Conservation (phyloP, 805 yeast genomes). For the Candida tallmaniae region DNA sequence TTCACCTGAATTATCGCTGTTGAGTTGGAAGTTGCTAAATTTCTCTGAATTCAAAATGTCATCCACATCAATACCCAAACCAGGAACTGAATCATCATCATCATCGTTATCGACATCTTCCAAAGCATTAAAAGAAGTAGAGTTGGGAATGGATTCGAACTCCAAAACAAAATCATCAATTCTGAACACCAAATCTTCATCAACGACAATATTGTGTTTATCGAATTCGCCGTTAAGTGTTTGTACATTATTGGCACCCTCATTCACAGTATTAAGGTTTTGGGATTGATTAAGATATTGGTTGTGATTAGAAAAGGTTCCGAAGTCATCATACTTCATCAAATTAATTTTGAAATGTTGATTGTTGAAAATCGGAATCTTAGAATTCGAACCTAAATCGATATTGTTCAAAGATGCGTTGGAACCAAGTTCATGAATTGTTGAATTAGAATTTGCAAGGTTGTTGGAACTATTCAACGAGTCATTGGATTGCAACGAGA, state of each 20-base stretch:
- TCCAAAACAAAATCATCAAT: constrained; percentile 33
- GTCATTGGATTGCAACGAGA: constrained; percentile 23
- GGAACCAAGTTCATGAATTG: background rate
- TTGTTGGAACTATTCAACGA: constrained; percentile 19
- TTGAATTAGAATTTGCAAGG: constrained; percentile 1
- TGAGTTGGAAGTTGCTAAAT: constrained; percentile 26
- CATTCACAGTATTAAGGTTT: background rate
- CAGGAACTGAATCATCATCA: constrained; percentile 33
- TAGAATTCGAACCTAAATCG: constrained; percentile 14
- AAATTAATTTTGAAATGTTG: constrained; percentile 30
- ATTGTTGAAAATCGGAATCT: constrained; percentile 34
- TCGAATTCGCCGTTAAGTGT: background rate
- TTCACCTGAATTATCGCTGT: constrained; percentile 2
- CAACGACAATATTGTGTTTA: constrained; percentile 24
- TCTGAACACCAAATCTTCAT: constrained; percentile 29
- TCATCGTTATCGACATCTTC: constrained; percentile 28
- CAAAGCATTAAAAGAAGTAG: constrained; percentile 9
- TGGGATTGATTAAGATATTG: background rate
- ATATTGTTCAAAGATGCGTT: background rate
- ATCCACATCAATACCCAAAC: constrained; percentile 41
- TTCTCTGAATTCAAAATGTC: constrained; percentile 38
- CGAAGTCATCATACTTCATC: constrained; percentile 31
- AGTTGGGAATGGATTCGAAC: constrained; percentile 15
- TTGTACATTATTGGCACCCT: background rate
- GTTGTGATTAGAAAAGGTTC: background rate